These are phyloP conservation scores for Populus simonii DNA, from an alignment of 345 rosid genomes.

Conservation along the genomic window DNA sequence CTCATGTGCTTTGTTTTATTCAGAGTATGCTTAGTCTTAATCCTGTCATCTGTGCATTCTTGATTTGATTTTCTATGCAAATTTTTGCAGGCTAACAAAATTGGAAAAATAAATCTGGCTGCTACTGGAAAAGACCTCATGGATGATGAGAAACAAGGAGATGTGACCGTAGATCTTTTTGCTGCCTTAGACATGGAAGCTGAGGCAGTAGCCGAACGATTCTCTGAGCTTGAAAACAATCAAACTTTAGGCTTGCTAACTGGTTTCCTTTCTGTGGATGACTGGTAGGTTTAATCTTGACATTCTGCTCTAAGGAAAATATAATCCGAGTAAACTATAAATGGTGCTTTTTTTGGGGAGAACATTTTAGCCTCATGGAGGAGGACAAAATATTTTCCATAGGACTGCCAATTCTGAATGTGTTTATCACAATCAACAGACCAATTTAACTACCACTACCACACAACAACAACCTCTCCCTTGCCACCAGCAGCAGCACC, in stretches of 20 bases:
- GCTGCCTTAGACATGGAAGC: constrained; percentile 89
- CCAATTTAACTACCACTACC: background rate
- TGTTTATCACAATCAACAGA: background rate
- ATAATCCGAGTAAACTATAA: background rate
- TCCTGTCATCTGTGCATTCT: background rate
- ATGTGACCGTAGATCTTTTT: constrained; percentile 84
- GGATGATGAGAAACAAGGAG: constrained; percentile 99
- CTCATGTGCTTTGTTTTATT: background rate
- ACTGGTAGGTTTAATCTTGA: constrained; percentile 61
- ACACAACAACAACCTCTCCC: background rate
- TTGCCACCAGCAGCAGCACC: background rate
- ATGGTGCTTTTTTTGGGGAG: no score
- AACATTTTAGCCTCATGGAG: background rate
- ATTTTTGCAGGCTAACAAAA: constrained; percentile 78
- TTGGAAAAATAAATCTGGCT: constrained; percentile 97
- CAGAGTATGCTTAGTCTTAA: background rate
- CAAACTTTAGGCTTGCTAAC: constrained; percentile 88
- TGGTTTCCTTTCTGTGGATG: constrained; percentile 95
- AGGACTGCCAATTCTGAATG: background rate
- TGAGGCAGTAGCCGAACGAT: constrained; percentile 78
- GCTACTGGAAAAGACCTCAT: constrained; percentile 99
- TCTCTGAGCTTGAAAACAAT: constrained; percentile 73
- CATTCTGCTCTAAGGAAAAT: background rate
- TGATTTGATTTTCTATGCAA: background rate
- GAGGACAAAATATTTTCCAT: background rate